A percentile compares a stretch with the other conserved stretches of the same genome.
These are phyloP conservation scores for Pichia sp. DNA, from an alignment of 1,139 yeast genomes.

Conservation along the genomic window DNA sequence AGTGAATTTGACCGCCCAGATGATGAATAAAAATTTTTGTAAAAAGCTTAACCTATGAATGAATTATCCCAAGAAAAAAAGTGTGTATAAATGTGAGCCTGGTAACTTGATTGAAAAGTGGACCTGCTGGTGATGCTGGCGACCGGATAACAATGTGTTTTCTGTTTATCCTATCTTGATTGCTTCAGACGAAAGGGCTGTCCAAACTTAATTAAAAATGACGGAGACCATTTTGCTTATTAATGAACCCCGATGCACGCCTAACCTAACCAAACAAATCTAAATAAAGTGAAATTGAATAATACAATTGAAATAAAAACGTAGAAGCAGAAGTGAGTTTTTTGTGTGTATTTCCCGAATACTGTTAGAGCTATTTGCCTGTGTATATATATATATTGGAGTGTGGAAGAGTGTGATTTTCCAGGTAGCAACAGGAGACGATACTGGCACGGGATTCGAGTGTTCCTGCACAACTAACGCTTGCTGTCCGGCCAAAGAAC, in stretches of 20 bases:
- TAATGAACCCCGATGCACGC: not conserved
- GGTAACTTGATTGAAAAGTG: not conserved
- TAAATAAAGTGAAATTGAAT: not conserved
- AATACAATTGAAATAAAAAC: not conserved
- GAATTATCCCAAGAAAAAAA: not conserved
- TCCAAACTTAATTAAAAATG: not conserved
- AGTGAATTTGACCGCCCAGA: not conserved
- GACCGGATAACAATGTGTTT: not conserved
- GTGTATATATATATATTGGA: not conserved
- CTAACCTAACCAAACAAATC: slow-evolving; percentile 1
- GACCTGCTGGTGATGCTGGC: not conserved
- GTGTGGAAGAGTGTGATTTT: too few relatives aligned
- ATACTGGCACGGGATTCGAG: not conserved
- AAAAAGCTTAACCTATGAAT: not conserved
- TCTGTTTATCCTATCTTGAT: not conserved
- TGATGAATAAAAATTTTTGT: not conserved
- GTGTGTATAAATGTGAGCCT: not conserved
- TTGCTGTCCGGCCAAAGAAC: not conserved
- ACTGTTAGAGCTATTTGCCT: not conserved
- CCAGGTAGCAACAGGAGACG: not conserved
- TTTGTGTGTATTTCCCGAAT: not conserved
- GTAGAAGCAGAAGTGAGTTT: slow-evolving; percentile 1
- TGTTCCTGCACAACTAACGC: not conserved
- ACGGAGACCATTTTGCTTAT: slow-evolving; percentile 2
- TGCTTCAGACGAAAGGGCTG: not conserved